Evolutionary conservation across 352 stramenopile species (phyloP).

Genomic region (Pythium utonaiense): DNA sequence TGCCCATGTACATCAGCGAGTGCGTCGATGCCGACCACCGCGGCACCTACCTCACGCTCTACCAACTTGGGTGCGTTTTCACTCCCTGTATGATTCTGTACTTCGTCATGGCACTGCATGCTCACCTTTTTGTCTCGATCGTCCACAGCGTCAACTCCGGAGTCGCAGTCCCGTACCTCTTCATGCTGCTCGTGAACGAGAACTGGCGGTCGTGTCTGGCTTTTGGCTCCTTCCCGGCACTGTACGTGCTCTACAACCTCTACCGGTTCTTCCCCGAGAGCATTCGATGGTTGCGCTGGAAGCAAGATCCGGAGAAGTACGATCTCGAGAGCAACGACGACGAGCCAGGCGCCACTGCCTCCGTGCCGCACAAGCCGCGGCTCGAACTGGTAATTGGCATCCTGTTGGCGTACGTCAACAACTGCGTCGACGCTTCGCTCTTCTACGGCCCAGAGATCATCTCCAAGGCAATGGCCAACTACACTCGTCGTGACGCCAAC

Average conservation of each 20-base stretch:
- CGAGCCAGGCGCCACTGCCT: neutral
- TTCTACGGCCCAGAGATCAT: conserved; percentile 87
- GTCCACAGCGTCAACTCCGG: conserved; percentile 65
- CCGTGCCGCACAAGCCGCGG: conserved; percentile 26
- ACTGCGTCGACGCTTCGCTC: conserved; percentile 84
- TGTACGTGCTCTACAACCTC: conserved; percentile 80
- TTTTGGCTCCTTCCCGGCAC: conserved; percentile 61
- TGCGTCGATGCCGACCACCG: conserved; percentile 62
- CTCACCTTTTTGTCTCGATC: neutral
- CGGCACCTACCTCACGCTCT: conserved; percentile 69
- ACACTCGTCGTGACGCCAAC: conserved; percentile 64
- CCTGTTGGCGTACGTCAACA: conserved; percentile 83
- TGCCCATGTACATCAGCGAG: conserved; percentile 90
- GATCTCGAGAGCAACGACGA: conserved; percentile 39
- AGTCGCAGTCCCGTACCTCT: conserved; percentile 70
- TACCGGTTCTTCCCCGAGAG: conserved; percentile 72
- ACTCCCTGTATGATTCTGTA: neutral
- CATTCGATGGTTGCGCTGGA: conserved; percentile 73
- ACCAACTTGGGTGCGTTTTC: conserved; percentile 66
- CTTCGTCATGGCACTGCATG: neutral
- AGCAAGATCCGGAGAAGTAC: conserved; percentile 46
- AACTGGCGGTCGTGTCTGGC: conserved; percentile 76
- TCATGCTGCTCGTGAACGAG: conserved; percentile 73
- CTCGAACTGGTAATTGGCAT: conserved; percentile 77
- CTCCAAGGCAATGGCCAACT: conserved; percentile 57